A percentile compares a stretch with the other conserved stretches of the same genome.
phyloP scores from a whole-genome alignment of 2,329 filamentous ascomycete species.

The Aspergillus cejpii region DNA sequence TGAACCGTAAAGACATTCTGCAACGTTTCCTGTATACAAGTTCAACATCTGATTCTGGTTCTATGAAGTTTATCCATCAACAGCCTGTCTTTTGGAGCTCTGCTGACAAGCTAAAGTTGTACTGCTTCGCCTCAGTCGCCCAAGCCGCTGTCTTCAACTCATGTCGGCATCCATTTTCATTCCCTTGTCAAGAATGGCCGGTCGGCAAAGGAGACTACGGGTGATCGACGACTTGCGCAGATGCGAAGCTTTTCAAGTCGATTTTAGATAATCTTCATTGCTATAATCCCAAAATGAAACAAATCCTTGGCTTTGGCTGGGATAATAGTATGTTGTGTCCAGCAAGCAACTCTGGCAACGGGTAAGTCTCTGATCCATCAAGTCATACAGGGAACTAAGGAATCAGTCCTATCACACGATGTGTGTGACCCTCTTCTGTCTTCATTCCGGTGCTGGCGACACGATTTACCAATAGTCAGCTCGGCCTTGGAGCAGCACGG shows the following conservation, averaged over 20 bases:
- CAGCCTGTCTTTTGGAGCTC: no score
- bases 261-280: constrained; percentile 28
- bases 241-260: constrained; percentile 34
- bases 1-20: constrained; percentile 32
- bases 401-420: constrained; percentile 40
- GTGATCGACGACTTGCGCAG: constrained; percentile 35
- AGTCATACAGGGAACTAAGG: constrained; percentile 5
- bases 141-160: constrained; percentile 36
- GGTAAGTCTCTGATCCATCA: constrained; percentile 24
- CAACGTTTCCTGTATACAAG: constrained; percentile 41
- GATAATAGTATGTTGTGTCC: constrained; percentile 34
- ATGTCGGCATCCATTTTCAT: constrained; percentile 37
- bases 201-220: constrained; percentile 40
- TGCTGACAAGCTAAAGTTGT: constrained; percentile 38
- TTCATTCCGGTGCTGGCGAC: constrained; percentile 39
- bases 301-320: constrained; percentile 30
- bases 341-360: constrained; percentile 38
- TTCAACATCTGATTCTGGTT: background rate
- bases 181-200: constrained; percentile 38
- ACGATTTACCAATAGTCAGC: constrained; percentile 23
- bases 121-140: constrained; percentile 41
- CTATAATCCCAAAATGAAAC: constrained; percentile 23
- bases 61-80: no score
- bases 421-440: constrained; percentile 42
- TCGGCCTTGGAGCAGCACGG: constrained; percentile 1